phyloP scores from a whole-genome alignment of 176 grass and related monocot species.

The Oryza rufipogon region DNA sequence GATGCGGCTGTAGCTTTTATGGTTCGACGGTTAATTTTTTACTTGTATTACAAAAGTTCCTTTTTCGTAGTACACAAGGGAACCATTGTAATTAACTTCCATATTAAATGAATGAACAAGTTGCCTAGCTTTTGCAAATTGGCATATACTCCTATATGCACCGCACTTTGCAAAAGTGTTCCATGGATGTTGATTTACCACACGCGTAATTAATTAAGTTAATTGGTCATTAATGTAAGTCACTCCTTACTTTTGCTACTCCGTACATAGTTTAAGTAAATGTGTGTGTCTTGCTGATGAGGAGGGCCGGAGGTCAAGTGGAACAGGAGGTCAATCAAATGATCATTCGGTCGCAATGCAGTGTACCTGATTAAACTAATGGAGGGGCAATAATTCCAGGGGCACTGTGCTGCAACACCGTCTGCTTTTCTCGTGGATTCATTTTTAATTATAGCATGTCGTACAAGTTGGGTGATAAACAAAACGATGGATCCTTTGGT shows the following conservation, averaged over 20 bases:
- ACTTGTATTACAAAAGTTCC: neutral
- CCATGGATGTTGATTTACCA: neutral
- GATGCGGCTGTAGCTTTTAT: neutral
- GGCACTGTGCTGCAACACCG: neutral
- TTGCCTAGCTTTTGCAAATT: neutral
- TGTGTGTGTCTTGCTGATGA: neutral
- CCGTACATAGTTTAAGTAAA: neutral
- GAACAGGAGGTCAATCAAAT: neutral
- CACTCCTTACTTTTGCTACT: neutral
- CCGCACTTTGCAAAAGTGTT: neutral
- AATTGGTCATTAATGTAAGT: neutral
- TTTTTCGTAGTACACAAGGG: neutral
- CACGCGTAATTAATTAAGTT: neutral
- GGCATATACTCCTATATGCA: neutral
- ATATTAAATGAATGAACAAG: neutral
- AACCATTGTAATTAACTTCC: neutral
- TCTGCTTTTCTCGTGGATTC: neutral
- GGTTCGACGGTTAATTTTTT: neutral
- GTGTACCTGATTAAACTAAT: neutral
- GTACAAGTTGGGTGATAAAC: neutral
- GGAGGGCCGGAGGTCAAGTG: neutral
- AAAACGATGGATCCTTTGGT: neutral
- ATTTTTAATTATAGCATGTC: neutral
- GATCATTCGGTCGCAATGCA: neutral
- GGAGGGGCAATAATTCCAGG: neutral